Base-by-base conservation (phyloP, 139 green algal species). In the Closterium sp. region DNA sequence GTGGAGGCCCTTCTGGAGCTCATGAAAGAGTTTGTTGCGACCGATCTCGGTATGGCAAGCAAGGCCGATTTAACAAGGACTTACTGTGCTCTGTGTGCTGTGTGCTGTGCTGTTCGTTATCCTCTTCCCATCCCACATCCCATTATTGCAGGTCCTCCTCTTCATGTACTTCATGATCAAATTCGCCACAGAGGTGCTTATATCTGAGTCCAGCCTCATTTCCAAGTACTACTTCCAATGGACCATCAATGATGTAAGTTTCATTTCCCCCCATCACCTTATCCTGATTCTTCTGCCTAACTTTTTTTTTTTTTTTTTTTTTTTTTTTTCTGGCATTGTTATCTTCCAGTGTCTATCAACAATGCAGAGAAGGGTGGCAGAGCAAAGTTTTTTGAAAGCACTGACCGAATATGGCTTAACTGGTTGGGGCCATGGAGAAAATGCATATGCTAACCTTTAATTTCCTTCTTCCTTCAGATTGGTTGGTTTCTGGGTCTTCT, bases 91-190 rank as follows among this genome's bases (percentile, higher is more conserved):
- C 2, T 86, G 73, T n/a, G 2, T 86, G 21, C 2, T n/a, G 84
- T 87, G 50, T 30, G 84, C 84, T 29, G 21, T 28, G 17, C 84
- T 29, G 21, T 87, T 19, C 84, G 22, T 87, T 9, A 27, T 31
- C 32, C 28, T 17, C 85, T 17, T 87, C 28, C 2, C 85, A 31
- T 34, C 2, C 28, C 4, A n/a, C 28, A 32, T 87, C 28, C 85
- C 28, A 9, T 30, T 31, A 31, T 87, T 92, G 85, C 89, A 92
- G 38, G 32, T 91, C 22, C 86, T 91, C 19, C 89, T 94, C 31
- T 91, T 94, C 84, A 31, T 94, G 30, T 94, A 94, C 89, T 93
- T 94, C 89, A 92, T 93, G 84, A 86, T 94, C 31, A 94, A 94
- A 31, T 93, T 94, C 91, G 85, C 92, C 7, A 45, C 73, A 13